Percentiles rank a stretch among this genome's conserved stretches.
phyloP scores from a whole-genome alignment of 2,329 filamentous ascomycete genomes.

The Neurospora sp. region DNA sequence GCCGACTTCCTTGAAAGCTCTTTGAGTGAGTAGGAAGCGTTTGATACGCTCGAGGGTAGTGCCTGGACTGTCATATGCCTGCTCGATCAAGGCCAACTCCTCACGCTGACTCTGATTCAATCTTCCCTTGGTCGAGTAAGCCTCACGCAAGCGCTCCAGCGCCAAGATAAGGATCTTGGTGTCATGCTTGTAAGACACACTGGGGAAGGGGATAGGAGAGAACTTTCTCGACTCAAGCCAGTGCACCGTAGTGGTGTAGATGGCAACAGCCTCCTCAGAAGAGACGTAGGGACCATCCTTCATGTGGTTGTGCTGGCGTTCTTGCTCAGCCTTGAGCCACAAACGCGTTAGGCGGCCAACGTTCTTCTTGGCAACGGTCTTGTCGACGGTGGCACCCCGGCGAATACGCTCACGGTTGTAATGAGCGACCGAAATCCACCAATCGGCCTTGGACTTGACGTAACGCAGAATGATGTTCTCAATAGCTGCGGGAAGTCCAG shows the following conservation, averaged over 20 bases:
- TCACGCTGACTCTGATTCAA: slow-evolving; percentile 97
- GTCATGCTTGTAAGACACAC: slow-evolving; percentile 98
- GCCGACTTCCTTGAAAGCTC: slow-evolving; percentile 97
- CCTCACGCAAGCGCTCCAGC: slow-evolving; percentile 83
- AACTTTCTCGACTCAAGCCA: slow-evolving; percentile 98
- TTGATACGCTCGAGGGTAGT: slow-evolving; percentile 96
- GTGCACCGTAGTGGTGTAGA: slow-evolving; percentile 97
- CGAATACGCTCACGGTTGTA: slow-evolving; percentile 98
- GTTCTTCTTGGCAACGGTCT: slow-evolving; percentile 99
- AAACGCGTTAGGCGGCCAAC: slow-evolving; percentile 86
- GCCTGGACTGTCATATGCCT: slow-evolving; percentile 95
- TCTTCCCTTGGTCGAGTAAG: slow-evolving; percentile 94
- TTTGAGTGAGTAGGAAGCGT: slow-evolving; percentile 89
- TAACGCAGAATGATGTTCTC: slow-evolving; percentile 98
- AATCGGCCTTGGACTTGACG: slow-evolving; percentile 98
- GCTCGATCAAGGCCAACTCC: slow-evolving; percentile 91
- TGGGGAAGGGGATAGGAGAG: slow-evolving; percentile 96
- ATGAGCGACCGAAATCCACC: slow-evolving; percentile 99
- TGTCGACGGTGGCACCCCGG: slow-evolving; percentile 93
- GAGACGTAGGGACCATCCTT: slow-evolving; percentile 98
- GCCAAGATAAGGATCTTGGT: slow-evolving; percentile 97
- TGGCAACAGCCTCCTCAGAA: slow-evolving; percentile 95
- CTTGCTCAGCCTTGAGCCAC: slow-evolving; percentile 97
- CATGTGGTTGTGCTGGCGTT: slow-evolving; percentile 98
- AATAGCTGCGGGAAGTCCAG: slow-evolving; percentile 88